Evolutionary conservation across 2,329 filamentous ascomycete species (phyloP), one percentile per base, ranked within the genome.

Genomic region (Aspergillus novoparasiticus): DNA sequence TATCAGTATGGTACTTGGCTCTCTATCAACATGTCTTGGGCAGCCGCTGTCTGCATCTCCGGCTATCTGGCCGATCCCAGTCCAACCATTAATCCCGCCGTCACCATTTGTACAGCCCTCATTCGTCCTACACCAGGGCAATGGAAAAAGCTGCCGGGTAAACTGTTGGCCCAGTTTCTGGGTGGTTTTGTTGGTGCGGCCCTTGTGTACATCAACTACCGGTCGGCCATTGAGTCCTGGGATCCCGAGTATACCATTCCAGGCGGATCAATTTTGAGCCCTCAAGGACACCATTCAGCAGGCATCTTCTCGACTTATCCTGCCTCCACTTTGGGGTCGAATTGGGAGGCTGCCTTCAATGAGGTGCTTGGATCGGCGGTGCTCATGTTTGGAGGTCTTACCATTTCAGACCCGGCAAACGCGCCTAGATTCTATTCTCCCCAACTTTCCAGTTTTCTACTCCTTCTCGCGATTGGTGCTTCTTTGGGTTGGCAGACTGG

Each of bases 1-100:
- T 75, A 75, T 60, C 68, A 69, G 21, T 75, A 75, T 57, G 73
- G 73, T 59, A 75, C 73, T 58, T 75, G 73, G 73, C 39, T 76
- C 12, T 76, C 74, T 23, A 76, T 76, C 62, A 76, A 76, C 61
- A 58, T 76, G 6, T 71, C 73, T 36, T 75, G 73, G 73, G 73
- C 73, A 2, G 59, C 71, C 12, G 73, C 73, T 0, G 73, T 75
- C 34, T 69, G 65, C 51, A 64, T 75, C 9, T 71, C 73, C 2
- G 64, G 71, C 60, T 75, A 74, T 58, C 39, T 74, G 2, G 61
- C 66, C 32, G 67, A 74, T 45, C 73, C 73, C 21, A 69, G 72
- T 45, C 73, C 73, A 8, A 60, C 67, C 14, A 74, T 73, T 55
- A 74, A 75, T 41, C 73, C 73, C 0, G 72, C 72, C 9, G 67